phyloP scores from a whole-genome alignment of 23 red algal species.

The Porphyridium purpureum region DNA sequence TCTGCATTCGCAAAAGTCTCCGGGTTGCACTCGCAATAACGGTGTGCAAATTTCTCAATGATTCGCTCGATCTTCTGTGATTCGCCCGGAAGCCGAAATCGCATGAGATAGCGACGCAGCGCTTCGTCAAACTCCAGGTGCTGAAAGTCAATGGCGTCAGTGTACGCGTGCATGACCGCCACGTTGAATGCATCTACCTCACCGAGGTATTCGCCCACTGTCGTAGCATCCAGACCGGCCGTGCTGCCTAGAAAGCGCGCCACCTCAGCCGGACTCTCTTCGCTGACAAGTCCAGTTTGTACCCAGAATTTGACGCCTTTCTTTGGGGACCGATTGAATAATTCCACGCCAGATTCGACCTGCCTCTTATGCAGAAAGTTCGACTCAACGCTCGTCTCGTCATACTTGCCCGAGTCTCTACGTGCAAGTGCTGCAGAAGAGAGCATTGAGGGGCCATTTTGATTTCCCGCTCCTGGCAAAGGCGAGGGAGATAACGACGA shows the following conservation, averaged over 20 bases:
- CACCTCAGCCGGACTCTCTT: slow-evolving; percentile 28
- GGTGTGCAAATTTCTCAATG: slow-evolving; percentile 89
- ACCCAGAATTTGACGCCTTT: slow-evolving; percentile 56
- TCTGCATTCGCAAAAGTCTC: slow-evolving; percentile 85
- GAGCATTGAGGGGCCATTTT: too few relatives aligned
- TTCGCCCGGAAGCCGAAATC: slow-evolving; percentile 82
- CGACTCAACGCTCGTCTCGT: neutral
- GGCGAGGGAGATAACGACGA: too few relatives aligned
- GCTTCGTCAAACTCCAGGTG: slow-evolving; percentile 71
- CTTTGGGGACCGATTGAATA: slow-evolving; percentile 69
- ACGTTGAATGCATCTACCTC: slow-evolving; percentile 50
- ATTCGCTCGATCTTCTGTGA: slow-evolving; percentile 98
- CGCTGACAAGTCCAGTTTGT: slow-evolving; percentile 12
- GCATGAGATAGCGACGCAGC: slow-evolving; percentile 52
- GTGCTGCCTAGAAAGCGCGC: slow-evolving; percentile 50
- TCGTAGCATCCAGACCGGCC: slow-evolving; percentile 55
- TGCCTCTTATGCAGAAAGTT: slow-evolving; percentile 20
- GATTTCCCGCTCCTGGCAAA: too few relatives aligned
- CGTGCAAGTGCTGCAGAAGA: too few relatives aligned
- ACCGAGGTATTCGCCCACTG: slow-evolving; percentile 81
- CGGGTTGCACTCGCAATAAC: slow-evolving; percentile 87
- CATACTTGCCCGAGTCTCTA: too few relatives aligned
- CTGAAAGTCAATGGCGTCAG: slow-evolving; percentile 58
- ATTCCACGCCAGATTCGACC: slow-evolving; percentile 27
- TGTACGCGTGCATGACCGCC: slow-evolving; percentile 85